phyloP scores from a whole-genome alignment of 2,329 filamentous ascomycete genomes.

The Lachnellula suecica region DNA sequence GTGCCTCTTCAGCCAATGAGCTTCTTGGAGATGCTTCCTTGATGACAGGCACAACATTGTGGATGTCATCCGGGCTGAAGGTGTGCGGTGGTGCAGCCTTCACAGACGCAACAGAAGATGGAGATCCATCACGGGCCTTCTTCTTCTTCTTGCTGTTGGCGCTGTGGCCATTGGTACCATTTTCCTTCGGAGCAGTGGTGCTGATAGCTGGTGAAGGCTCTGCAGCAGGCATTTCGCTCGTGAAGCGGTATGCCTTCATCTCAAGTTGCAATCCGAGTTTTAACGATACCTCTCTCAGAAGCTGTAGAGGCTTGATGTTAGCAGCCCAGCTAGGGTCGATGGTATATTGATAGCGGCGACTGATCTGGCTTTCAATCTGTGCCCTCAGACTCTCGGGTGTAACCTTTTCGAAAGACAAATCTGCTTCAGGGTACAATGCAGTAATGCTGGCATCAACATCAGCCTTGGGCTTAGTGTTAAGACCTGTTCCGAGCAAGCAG shows the following conservation, averaged over 20 bases:
- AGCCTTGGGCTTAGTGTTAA: conserved; percentile 76
- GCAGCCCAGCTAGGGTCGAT: conserved; percentile 68
- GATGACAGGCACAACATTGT: conserved; percentile 91
- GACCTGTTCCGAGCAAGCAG: conserved; percentile 76
- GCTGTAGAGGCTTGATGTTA: conserved; percentile 71
- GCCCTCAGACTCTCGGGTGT: conserved; percentile 70
- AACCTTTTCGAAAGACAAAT: conserved; percentile 77
- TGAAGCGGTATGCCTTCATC: conserved; percentile 74
- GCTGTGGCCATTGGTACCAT: conserved; percentile 26
- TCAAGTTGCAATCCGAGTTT: conserved; percentile 89
- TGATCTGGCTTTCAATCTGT: conserved; percentile 71
- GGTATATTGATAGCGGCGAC: conserved; percentile 73
- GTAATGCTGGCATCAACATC: conserved; percentile 75
- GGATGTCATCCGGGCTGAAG: conserved; percentile 80
- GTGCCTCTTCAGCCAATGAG: conserved; percentile 86
- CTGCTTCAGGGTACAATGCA: conserved; percentile 75
- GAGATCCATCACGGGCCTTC: conserved; percentile 56
- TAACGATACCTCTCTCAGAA: conserved; percentile 84
- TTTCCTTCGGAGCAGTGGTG: conserved; percentile 44
- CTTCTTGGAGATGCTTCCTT: conserved; percentile 94
- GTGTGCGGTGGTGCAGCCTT: conserved; percentile 51
- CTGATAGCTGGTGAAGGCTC: conserved; percentile 33
- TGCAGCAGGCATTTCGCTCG: conserved; percentile 36
- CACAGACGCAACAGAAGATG: conserved; percentile 37
- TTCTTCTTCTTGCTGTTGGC: conserved; percentile 56